Evolutionary conservation across 169 alveolate species (phyloP), one percentile per base, ranked within the genome.

Genomic region (Prorocentrum cordatum): DNA sequence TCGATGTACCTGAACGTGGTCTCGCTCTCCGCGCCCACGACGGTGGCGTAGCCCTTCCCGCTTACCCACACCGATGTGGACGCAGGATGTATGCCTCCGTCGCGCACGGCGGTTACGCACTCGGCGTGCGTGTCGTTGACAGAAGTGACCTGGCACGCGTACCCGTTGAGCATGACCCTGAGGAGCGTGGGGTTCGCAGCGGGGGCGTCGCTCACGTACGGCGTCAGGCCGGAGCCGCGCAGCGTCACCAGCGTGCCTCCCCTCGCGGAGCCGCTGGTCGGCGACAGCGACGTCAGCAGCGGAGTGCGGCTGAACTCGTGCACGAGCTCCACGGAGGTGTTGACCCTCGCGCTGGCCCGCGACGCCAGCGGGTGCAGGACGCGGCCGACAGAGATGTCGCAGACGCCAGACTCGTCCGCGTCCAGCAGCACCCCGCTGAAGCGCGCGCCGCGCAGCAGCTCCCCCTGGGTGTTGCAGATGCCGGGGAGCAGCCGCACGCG

Each of bases 371-470:
- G 18, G 12, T 7, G 47, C 47, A 38, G 18, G 12, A 7, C 18
- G 47, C 12, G 47, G 18, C 5, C 5, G 29, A 62, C 33, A 5
- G 71, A 75, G 29, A 80, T 42, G 35, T 66, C 59, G 42, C 89
- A 80, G 29, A 64, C 77, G 20, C 67, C 31, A 0, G 89, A n/a
- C n/a, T 59, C 26, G 29, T 68, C 89, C 47, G 70, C 61, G 62
- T 61, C 61, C 67, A 80, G 67, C 68, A 80, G 14, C 27, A 61
- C 61, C 20, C 89, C 89, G 26, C 77, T 7, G 77, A 80, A 80
- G 22, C 89, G 89, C 35, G 61, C 89, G 22, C 89, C 89, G 7
- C 89, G 59, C 89, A 80, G 59, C 47, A 80, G 33, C 75, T 80
- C 89, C 4, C 89, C 79, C 24, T n/a, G 2, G 29, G 50, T 27